phyloP scores from a whole-genome alignment of 441 rosid species.

The Populus hybrid region DNA sequence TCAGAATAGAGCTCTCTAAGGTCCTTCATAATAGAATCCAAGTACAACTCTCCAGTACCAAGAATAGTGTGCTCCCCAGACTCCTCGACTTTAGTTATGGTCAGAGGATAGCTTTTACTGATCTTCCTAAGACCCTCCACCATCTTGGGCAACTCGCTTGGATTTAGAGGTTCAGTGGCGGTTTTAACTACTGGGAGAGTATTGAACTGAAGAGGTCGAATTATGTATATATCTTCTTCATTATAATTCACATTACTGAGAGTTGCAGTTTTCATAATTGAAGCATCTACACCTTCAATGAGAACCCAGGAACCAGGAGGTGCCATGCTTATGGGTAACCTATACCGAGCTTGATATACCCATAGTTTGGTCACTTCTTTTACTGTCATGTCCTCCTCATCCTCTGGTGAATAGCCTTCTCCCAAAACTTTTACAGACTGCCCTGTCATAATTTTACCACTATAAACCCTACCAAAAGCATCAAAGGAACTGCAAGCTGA shows the following conservation, averaged over 20 bases:
- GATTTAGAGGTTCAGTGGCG: slow-evolving; percentile 96
- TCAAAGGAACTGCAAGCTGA: slow-evolving; percentile 96
- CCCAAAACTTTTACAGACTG: slow-evolving; percentile 87
- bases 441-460: slow-evolving; percentile 91
- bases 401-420: slow-evolving; percentile 96
- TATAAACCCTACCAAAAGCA: slow-evolving; percentile 92
- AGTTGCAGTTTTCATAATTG: slow-evolving; percentile 97
- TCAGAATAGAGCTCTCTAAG: slow-evolving; percentile 97
- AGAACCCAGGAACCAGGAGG: slow-evolving; percentile 99
- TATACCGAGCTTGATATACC: slow-evolving; percentile 93
- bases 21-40: slow-evolving; percentile 99
- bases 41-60: slow-evolving; percentile 92
- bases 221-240: slow-evolving; percentile 84
- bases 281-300: slow-evolving; percentile 97
- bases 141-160: slow-evolving; percentile 99
- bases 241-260: slow-evolving; percentile 59
- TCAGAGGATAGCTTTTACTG: slow-evolving; percentile 97
- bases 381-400: slow-evolving; percentile 96
- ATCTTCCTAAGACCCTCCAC: slow-evolving; percentile 99
- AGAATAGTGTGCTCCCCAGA: slow-evolving; percentile 97
- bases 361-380: slow-evolving; percentile 95
- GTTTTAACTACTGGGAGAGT: slow-evolving; percentile 97
- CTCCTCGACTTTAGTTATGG: slow-evolving; percentile 95
- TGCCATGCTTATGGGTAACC: slow-evolving; percentile 89
- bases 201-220: slow-evolving; percentile 87